Percentiles rank a stretch among this genome's conserved stretches.
phyloP scores from a whole-genome alignment of 2,329 filamentous ascomycete genomes.

The Ceratocystiopsis sp. region DNA sequence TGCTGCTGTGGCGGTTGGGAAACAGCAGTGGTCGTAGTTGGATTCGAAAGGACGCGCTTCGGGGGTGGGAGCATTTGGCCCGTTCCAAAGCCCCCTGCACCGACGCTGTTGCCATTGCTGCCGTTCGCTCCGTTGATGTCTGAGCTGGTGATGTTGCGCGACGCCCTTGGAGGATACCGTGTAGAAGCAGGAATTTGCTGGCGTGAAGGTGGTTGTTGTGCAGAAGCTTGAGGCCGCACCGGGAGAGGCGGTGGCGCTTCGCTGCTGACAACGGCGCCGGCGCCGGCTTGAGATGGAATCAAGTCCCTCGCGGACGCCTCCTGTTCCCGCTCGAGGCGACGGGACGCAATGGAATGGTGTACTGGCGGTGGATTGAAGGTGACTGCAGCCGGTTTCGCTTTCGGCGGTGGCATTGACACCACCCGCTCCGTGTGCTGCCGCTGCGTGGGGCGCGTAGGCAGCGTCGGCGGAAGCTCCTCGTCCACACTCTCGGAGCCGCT shows the following conservation, averaged over 20 bases:
- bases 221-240: slow-evolving; percentile 24
- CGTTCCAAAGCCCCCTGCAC: background rate
- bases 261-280: too few relatives aligned
- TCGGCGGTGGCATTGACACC: background rate
- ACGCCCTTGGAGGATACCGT: too few relatives aligned
- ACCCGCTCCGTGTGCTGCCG: slow-evolving; percentile 9
- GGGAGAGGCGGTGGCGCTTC: slow-evolving; percentile 28
- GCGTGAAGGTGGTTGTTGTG: slow-evolving; percentile 11
- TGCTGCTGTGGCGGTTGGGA: too few relatives aligned
- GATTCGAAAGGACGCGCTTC: slow-evolving; percentile 29
- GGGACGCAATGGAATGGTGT: slow-evolving; percentile 29
- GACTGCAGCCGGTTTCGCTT: slow-evolving; percentile 11
- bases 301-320: too few relatives aligned
- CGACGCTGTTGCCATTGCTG: background rate
- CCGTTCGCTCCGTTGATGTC: background rate
- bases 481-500: slow-evolving; percentile 47
- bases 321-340: slow-evolving; percentile 23
- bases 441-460: slow-evolving; percentile 31
- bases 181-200: slow-evolving; percentile 1
- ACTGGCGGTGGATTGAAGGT: slow-evolving; percentile 34
- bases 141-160: too few relatives aligned
- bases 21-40: slow-evolving; percentile 22
- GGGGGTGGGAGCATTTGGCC: slow-evolving; percentile 3
- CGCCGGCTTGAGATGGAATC: too few relatives aligned
- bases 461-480: slow-evolving; percentile 31